Evolutionary conservation across 208 protist genomes (phyloP).

Genomic region (Wallacemonas sp.): DNA sequence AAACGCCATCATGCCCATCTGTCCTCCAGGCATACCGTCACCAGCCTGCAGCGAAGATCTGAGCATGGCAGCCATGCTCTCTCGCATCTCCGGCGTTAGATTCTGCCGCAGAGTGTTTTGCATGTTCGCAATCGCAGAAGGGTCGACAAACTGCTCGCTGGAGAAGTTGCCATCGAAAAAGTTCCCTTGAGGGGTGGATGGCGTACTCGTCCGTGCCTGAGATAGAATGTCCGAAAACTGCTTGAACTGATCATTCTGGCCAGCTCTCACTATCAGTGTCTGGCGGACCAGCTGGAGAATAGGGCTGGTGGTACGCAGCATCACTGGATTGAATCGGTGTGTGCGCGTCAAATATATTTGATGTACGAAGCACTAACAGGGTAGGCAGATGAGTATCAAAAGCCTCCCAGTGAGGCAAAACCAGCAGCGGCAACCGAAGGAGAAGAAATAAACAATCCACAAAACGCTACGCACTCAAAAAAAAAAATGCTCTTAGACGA

Average conservation of each 20-base stretch:
- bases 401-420: too few relatives aligned
- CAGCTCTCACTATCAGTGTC: background rate
- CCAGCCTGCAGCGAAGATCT: conserved; percentile 53
- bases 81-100: conserved; percentile 83
- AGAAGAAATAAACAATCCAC: background rate
- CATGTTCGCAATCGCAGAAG: conserved; percentile 58
- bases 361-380: too few relatives aligned
- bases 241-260: conserved; percentile 41
- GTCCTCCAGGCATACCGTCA: conserved; percentile 53
- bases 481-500: conserved; percentile 22
- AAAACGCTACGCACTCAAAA: conserved; percentile 2
- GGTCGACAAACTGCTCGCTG: conserved; percentile 61
- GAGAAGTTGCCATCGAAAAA: conserved; percentile 82
- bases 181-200: conserved; percentile 21
- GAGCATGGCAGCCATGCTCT: conserved; percentile 83
- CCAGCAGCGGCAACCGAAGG: too few relatives aligned
- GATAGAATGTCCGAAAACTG: conserved; percentile 66
- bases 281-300: background rate
- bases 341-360: too few relatives aligned
- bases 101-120: conserved; percentile 57
- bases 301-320: too few relatives aligned
- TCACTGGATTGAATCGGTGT: too few relatives aligned
- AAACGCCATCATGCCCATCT: conserved; percentile 91
- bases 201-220: conserved; percentile 29
- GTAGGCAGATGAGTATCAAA: too few relatives aligned